Percentiles rank a stretch among this genome's conserved stretches.
Evolutionary conservation across 768 basidiomycete species (phyloP).

Genomic region (Calocybe cyanea): DNA sequence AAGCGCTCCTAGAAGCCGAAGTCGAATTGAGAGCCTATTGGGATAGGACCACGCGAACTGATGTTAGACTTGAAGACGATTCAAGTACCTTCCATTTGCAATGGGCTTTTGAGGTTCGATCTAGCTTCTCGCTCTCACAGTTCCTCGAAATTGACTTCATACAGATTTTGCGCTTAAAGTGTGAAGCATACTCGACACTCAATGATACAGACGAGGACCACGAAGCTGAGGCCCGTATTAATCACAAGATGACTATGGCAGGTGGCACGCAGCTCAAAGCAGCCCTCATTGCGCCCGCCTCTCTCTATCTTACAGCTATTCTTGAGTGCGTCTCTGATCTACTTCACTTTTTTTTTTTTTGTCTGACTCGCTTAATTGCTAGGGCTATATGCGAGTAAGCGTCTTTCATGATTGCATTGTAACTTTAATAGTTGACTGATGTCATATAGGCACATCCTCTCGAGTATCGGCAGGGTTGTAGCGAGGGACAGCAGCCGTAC

Average conservation of each 20-base stretch:
- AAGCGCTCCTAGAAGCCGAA: conserved; percentile 90
- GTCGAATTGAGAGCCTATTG: conserved; percentile 88
- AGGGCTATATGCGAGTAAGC: conserved; percentile 89
- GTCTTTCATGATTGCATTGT: conserved; percentile 2
- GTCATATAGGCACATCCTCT: conserved; percentile 69
- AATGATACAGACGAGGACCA: conserved; percentile 79
- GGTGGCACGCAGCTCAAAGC: conserved; percentile 49
- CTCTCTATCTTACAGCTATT: conserved; percentile 88
- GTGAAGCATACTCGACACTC: conserved; percentile 83
- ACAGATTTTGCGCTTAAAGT: conserved; percentile 78
- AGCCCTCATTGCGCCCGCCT: conserved; percentile 70
- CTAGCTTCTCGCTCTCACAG: conserved; percentile 8
- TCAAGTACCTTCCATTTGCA: conserved; percentile 62
- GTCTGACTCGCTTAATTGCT: conserved; percentile 21
- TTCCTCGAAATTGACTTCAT: conserved; percentile 11
- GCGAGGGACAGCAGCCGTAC: conserved; percentile 82
- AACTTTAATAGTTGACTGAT: conserved; percentile 1
- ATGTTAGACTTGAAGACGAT: conserved; percentile 41
- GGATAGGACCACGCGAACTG: conserved; percentile 57
- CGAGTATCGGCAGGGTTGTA: conserved; percentile 80
- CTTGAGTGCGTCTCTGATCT: conserved; percentile 77
- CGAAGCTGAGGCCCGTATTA: conserved; percentile 56
- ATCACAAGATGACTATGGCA: conserved; percentile 55
- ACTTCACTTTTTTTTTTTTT: conserved; percentile 16
- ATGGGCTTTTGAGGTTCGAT: conserved; percentile 70